Evolutionary conservation across 1,284 basidiomycete species (phyloP).

Genomic region (Coniophora puteana): DNA sequence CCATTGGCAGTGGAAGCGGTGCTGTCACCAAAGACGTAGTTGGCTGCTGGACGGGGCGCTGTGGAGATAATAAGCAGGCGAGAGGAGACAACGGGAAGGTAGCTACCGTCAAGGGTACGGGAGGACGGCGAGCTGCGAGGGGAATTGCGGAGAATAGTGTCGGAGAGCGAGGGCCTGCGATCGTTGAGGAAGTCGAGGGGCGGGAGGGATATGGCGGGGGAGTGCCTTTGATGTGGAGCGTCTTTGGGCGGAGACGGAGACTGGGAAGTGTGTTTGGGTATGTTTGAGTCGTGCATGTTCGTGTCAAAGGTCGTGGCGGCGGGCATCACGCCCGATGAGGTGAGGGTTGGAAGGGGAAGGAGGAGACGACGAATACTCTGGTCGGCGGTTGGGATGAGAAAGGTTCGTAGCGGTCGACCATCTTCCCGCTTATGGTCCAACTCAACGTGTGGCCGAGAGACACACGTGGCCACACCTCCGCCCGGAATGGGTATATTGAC

Average conservation of each 20-base stretch:
- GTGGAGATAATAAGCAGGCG: conserved; percentile 19
- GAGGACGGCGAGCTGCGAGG: conserved; percentile 18
- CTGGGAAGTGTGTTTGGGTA: conserved; percentile 6
- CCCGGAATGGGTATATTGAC: conserved; percentile 23
- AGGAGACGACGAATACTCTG: conserved; percentile 1
- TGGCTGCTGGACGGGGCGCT: conserved; percentile 58
- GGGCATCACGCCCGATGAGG: conserved; percentile 9
- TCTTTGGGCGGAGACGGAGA: conserved; percentile 16
- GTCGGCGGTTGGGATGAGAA: conserved; percentile 6
- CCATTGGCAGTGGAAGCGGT: conserved; percentile 39
- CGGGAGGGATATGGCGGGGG: conserved; percentile 49
- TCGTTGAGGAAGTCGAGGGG: conserved; percentile 75
- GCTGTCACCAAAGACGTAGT: conserved; percentile 67
- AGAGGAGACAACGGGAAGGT: conserved; percentile 6
- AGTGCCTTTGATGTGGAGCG: conserved; percentile 33
- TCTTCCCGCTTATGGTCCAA: conserved; percentile 21
- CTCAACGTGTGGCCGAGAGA: conserved; percentile 25
- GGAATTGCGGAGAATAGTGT: conserved; percentile 67
- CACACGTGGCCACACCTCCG: conserved; percentile 23
- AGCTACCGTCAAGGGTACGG: conserved; percentile 16
- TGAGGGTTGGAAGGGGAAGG: not conserved
- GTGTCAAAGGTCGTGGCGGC: conserved; percentile 8
- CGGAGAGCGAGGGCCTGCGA: conserved; percentile 74
- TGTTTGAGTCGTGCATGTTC: conserved; percentile 6
- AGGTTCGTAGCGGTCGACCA: conserved; percentile 6